Evolutionary conservation across 306 rosid species (phyloP).

Genomic region (Malus domestica): ASM211411v1 NC_041798.1:19220001-19220500

Average conservation of each 20-base stretch:
- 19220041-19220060: neutral
- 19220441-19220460: neutral
- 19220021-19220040: slow-evolving; percentile 20
- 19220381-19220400: slow-evolving; percentile 17
- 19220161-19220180: neutral
- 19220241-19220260: neutral
- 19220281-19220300: neutral
- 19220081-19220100: neutral
- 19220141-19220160: neutral
- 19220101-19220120: neutral
- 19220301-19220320: neutral
- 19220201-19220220: too few species aligned
- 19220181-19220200: neutral
- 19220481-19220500: neutral
- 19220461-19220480: neutral
- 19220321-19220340: slow-evolving; percentile 10
- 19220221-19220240: neutral
- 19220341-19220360: neutral
- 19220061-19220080: neutral
- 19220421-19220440: neutral
- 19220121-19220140: neutral
- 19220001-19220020: slow-evolving; percentile 1
- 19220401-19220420: neutral
- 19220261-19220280: neutral
- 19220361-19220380: slow-evolving; percentile 2